Base-by-base conservation (phyloP, 2,329 filamentous ascomycete species). In the Aspergillus sclerotialis region DNA sequence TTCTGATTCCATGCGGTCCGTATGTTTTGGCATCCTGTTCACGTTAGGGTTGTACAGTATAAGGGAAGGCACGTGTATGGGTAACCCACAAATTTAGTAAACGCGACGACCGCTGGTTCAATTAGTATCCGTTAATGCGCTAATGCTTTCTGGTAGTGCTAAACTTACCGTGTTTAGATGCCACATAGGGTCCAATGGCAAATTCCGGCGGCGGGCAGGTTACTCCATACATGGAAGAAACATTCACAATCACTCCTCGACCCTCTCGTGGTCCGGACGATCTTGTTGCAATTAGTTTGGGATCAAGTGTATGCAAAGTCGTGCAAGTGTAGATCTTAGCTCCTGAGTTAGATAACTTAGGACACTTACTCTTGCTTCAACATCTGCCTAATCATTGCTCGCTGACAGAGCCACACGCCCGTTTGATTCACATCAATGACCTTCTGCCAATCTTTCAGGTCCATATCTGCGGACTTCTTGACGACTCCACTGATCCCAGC, bases 371-470 rank as follows among this genome's bases (percentile, higher is more conserved):
- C 50, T 32, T 55, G 52, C 11, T 36, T 41, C 23, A 49, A 8
- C 48, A 52, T 50, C 31, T 54, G 50, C 25, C 43, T 42, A 16
- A 56, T 44, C 50, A 78, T 61, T 26, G 72, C 73, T 32, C 64
- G 61, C 45, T 78, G 70, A 41, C 74, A 77, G 15, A 74, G 57
- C 67, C 72, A 78, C 1, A 78, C 68, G 4, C 75, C 76, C 28
- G 68, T 68, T 14, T 76, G 60, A 40, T 80, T 73, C 29, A 77
- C 56, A 36, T 68, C 63, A 3, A 78, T 44, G 1, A 78, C 61
- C 5, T 61, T 58, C 25, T 67, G 50, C 64, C 73, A 78, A 28
- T 73, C 69, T 1, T 60, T 58, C 32, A 69, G 58, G 1, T 58
- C 53, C 26, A 65, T 47, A 36, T 75, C 61, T 35, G 73, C 65